Base-by-base conservation (phyloP, 179 eudicot species). In the Camellia oleifera region DNA sequence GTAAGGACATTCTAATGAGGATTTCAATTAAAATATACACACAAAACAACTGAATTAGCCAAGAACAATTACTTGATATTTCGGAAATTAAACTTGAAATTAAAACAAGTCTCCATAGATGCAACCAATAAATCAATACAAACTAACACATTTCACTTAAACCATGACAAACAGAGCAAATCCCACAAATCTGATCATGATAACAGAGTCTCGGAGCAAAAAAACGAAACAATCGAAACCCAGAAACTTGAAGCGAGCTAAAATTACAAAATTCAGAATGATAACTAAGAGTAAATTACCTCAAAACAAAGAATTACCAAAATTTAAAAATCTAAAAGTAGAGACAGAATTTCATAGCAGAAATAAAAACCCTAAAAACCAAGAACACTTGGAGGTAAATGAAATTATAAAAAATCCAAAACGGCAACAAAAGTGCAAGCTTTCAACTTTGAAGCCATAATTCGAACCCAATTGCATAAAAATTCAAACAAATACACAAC, bases 281-380 rank as follows among this genome's bases (percentile, higher is more conserved):
- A 18, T 18, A 61, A 61, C 65, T 7, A 61, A 4, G 10, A 61
- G 64, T 1, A 61, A 48, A 48, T 48, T 48, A 48, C 52, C 52
- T 48, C 52, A 48, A 48, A 48, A 48, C 20, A 60, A 20, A 60
- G 4, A 15, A 7, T 11, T 12, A 0, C 53, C 18, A 9, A 11
- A 69, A 4, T 13, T 69, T 2, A 10, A 3, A 44, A 68, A 69
- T 6, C 14, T 4, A 9, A 69, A 9, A 44, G 8, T 12, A 15
- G 50, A 18, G 60, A 44, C 13, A 40, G 66, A 76, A 15, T 75
- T 60, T 2, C 18, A 9, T 44, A 45, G 42, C 78, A 75, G 69
- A 75, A n/a, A 75, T 75, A 50, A 61, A 75, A 75, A 56, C 69
- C 69, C 46, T 11, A 76, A 8, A 75, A 69, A 23, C 52, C 26